phyloP scores from a whole-genome alignment of 495 filamentous ascomycete genomes.

The Aspergillus saccharolyticus region DNA sequence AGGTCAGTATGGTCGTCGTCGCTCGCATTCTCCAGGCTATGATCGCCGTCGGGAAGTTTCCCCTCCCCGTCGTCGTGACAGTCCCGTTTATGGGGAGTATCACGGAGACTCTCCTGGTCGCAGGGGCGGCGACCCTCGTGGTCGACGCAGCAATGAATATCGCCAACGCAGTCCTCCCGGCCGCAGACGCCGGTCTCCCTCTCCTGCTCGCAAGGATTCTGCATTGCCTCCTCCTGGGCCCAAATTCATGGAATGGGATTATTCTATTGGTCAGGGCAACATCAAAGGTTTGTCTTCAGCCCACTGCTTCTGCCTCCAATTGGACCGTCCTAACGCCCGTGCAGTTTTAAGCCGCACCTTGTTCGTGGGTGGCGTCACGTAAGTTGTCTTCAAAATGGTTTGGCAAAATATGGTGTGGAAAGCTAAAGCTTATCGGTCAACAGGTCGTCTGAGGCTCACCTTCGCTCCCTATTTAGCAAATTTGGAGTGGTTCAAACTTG shows the following conservation, averaged over 20 bases:
- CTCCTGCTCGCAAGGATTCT: slow-evolving; percentile 49
- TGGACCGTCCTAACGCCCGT: slow-evolving; percentile 14
- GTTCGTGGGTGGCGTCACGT: slow-evolving; percentile 94
- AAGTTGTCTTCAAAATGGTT: slow-evolving; percentile 35
- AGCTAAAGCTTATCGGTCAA: slow-evolving; percentile 16
- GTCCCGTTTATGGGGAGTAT: slow-evolving; percentile 68
- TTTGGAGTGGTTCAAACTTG: slow-evolving; percentile 91
- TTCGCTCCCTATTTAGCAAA: slow-evolving; percentile 69
- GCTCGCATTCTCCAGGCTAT: slow-evolving; percentile 72
- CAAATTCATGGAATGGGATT: slow-evolving; percentile 81
- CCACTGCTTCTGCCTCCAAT: background rate
- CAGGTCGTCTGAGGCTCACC: slow-evolving; percentile 72
- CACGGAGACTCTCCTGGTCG: slow-evolving; percentile 56
- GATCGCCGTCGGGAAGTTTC: slow-evolving; percentile 58
- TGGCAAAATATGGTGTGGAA: background rate
- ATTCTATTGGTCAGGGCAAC: slow-evolving; percentile 59
- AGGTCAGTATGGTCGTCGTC: slow-evolving; percentile 54
- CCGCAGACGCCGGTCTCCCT: slow-evolving; percentile 59
- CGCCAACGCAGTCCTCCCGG: slow-evolving; percentile 76
- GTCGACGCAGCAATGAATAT: slow-evolving; percentile 59
- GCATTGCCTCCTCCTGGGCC: slow-evolving; percentile 53
- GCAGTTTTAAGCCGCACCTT: slow-evolving; percentile 86
- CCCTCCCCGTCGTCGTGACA: slow-evolving; percentile 58
- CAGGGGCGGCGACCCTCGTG: slow-evolving; percentile 56
- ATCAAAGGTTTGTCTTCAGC: slow-evolving; percentile 64